Base-by-base conservation (phyloP, 2,329 filamentous ascomycete species). In the Ophiostoma tasmaniense region DNA sequence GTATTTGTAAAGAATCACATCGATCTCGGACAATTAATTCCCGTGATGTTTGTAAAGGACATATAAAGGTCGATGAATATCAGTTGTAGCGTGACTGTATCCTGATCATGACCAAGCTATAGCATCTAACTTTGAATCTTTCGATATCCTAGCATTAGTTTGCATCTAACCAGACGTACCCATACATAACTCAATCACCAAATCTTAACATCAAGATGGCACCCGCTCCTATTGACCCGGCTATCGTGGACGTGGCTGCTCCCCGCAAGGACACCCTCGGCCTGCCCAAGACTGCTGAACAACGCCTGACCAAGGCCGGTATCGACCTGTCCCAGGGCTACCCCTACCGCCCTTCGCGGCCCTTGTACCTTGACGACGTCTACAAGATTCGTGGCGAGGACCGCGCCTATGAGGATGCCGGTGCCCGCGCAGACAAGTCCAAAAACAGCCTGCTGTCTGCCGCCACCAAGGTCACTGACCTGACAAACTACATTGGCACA, bases 281-380 rank as follows among this genome's bases (percentile, higher is more conserved):
- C 0, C 79, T 92, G 7, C 90, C 90, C 2, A 81, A 81, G 11
- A 73, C 84, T 1, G 79, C 89, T 1, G 81, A 82, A 1, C 79
- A 82, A 66, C 83, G 89, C 3, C 81, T 92, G 0, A 84, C 87
- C 73, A 90, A 89, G 71, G 88, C 87, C 0, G 89, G 87, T 1
- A 83, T 92, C 67, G 88, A 92, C 74, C 80, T 92, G 1, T 89
- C 87, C 0, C 79, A 85, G 0, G 90, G 89, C 0, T 92, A 92
- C 72, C 90, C 90, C 0, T 91, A 91, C 73, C 85, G 89, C 0
- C 89, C 89, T 1, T 83, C 86, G 0, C 82, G 83, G 65, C 89
- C 90, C 0, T 79, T 91, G 0, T 92, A 87, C 73, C 79, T 91
- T 0, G 86, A 92, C 69, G 89, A 92, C 72, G 87, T 89, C 2